Evolutionary conservation across 129 eudicot genomes (phyloP), one percentile per base, ranked within the genome.

Genomic region (Flaveria trinervia): DNA sequence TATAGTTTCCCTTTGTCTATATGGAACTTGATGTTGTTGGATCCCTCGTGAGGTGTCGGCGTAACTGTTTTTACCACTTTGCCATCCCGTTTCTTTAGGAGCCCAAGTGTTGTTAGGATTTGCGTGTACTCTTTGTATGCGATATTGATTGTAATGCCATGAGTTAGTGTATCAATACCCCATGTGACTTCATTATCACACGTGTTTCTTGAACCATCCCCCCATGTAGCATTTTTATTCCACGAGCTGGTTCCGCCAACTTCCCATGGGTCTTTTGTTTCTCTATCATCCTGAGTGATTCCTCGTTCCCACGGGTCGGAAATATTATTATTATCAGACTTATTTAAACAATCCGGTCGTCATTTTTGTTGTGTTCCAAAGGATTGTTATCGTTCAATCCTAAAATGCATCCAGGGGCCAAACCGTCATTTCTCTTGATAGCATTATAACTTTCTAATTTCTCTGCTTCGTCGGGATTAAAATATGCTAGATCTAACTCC

Each of bases 401-500:
- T 33, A 68, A 39, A 76, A 59, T 75, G 61, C 74, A 78, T 45
- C 74, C 88, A 51, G 79, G 74, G 62, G 55, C 76, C 5, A 68
- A 61, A 73, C 74, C 62, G 20, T 69, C 69, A 23, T 77, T 84
- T 70, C 44, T 80, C 11, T 52, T 80, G 30, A 60, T 44, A 65
- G 72, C 77, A 3, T 83, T 69, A 54, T 46, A 73, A 60, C 65
- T 62, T 65, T 70, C 64, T 25, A 26, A 33, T 45, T 72, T 84
- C 55, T 62, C 78, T 9, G 77, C 82, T 54, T 88, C 87, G 44
- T 90, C 95, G 4, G 93, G 96, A 72, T 90, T 83, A 49, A 78
- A 88, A 79, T 79, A 87, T 66, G 76, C 86, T 12, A 79, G 82
- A 71, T 93, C 97, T 68, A 88, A 52, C 14, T 88, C 97, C 25